Evolutionary conservation across 345 rosid genomes (phyloP).

Genomic region (rapeseed (Brassica napus)): Da-Ae NC_063450.1:51473501-51474000

Average conservation of each 20-base stretch:
- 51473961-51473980: too few relatives aligned
- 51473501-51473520: conserved; percentile 63
- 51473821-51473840: too few relatives aligned
- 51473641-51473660: conserved; percentile 64
- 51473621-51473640: conserved; percentile 58
- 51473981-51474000: too few relatives aligned
- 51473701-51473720: not conserved
- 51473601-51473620: conserved; percentile 57
- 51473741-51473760: too few relatives aligned
- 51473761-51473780: too few relatives aligned
- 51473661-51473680: not conserved
- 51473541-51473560: conserved; percentile 84
- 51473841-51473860: too few relatives aligned
- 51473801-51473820: too few relatives aligned
- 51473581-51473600: conserved; percentile 73
- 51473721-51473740: not conserved
- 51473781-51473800: too few relatives aligned
- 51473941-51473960: too few relatives aligned
- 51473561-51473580: conserved; percentile 87
- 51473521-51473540: conserved; percentile 73
- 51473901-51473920: not conserved
- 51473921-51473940: too few relatives aligned
- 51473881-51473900: not conserved
- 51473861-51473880: too few relatives aligned
- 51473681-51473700: not conserved